Evolutionary conservation across 176 grass and related monocot genomes (phyloP).

Genomic region (Rhynchospora tenuis): DNA sequence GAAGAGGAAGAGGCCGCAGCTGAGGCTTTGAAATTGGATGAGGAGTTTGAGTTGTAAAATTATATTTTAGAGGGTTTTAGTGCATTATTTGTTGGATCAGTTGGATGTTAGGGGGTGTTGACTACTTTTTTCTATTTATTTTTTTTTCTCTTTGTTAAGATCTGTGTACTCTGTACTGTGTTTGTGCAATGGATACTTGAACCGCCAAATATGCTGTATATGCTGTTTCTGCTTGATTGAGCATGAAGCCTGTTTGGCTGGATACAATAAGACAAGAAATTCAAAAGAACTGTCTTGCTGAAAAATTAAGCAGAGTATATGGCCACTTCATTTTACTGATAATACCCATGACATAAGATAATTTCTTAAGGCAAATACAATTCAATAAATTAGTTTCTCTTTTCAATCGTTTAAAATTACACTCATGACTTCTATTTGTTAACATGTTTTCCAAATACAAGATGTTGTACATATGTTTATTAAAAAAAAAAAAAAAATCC

Average conservation of each 20-base stretch:
- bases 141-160: neutral
- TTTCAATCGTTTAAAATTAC: neutral
- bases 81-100: conserved; percentile 7
- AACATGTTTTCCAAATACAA: neutral
- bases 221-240: neutral
- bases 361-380: neutral
- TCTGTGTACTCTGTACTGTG: conserved; percentile 5
- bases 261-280: neutral
- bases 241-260: neutral
- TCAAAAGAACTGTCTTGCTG: neutral
- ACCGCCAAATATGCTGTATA: conserved; percentile 12
- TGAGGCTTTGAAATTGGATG: conserved; percentile 86
- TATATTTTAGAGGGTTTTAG: neutral
- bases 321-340: neutral
- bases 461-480: neutral
- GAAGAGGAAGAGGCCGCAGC: conserved; percentile 83
- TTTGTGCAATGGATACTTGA: conserved; percentile 6
- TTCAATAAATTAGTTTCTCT: neutral
- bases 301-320: neutral
- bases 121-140: neutral
- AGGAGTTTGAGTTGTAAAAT: conserved; percentile 83
- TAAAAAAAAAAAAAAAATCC: neutral
- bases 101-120: neutral
- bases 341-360: neutral
- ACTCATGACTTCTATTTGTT: neutral